A percentile compares a stretch with the other conserved stretches of the same genome.
phyloP scores from a whole-genome alignment of 164 flowering plant species.

The Cinnamomum chago region DNA sequence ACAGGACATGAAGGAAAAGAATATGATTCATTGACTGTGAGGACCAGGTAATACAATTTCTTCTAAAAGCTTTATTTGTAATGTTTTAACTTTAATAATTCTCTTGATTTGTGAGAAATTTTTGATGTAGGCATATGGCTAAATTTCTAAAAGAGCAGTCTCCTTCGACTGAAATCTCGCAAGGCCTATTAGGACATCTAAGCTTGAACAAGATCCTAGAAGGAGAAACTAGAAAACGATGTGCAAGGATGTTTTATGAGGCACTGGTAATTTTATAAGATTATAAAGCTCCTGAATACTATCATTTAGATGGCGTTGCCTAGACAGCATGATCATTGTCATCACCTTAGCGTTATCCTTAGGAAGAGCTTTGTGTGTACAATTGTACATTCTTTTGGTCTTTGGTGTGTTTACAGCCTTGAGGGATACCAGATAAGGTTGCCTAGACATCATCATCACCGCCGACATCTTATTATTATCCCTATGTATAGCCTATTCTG shows the following conservation, averaged over 20 bases:
- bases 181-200: slow-evolving; percentile 32
- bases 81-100: slow-evolving; percentile 1
- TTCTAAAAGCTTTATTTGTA: neutral
- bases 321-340: too few relatives aligned
- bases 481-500: too few relatives aligned
- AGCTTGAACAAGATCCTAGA: slow-evolving; percentile 62
- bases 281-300: neutral
- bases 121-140: slow-evolving; percentile 62
- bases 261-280: slow-evolving; percentile 50
- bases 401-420: too few relatives aligned
- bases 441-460: too few relatives aligned
- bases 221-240: slow-evolving; percentile 67
- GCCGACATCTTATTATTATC: too few relatives aligned
- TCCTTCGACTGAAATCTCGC: slow-evolving; percentile 31
- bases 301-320: neutral
- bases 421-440: too few relatives aligned
- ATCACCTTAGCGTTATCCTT: too few relatives aligned
- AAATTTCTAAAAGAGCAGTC: slow-evolving; percentile 53
- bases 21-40: slow-evolving; percentile 44
- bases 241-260: slow-evolving; percentile 87
- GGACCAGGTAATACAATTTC: slow-evolving; percentile 52
- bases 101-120: neutral
- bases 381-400: too few relatives aligned
- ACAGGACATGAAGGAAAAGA: slow-evolving; percentile 40
- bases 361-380: too few relatives aligned